A percentile compares a stretch with the other conserved stretches of the same genome.
Evolutionary conservation across 164 flowering plant species (phyloP).

Genomic region (Umbellularia californica): DNA sequence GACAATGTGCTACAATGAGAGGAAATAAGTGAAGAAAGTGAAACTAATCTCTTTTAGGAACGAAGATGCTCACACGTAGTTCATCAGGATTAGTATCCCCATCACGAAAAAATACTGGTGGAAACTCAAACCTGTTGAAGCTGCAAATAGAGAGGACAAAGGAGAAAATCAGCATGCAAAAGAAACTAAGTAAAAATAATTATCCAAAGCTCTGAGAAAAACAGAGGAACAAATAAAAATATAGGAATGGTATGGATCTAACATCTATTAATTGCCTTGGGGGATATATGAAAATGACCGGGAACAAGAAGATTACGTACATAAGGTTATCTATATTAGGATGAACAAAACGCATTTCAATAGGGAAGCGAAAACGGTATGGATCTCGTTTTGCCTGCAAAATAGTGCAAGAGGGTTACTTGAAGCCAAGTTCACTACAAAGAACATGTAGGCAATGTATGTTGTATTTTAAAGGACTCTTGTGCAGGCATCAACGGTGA

Average conservation of each 20-base stretch:
- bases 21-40: too few relatives aligned
- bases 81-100: conserved; percentile 86
- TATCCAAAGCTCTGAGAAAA: neutral
- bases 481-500: neutral
- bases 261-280: neutral
- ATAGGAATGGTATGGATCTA: neutral
- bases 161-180: neutral
- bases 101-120: conserved; percentile 90
- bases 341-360: conserved; percentile 90
- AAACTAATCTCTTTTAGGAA: conserved; percentile 4
- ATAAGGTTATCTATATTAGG: conserved; percentile 95
- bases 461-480: neutral
- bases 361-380: conserved; percentile 87
- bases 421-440: neutral
- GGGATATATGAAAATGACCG: neutral
- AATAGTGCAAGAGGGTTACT: conserved; percentile 5
- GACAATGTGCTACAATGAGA: neutral
- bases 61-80: conserved; percentile 50
- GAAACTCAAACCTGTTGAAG: conserved; percentile 85
- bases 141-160: conserved; percentile 42
- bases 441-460: neutral
- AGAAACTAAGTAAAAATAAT: conserved; percentile 5
- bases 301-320: conserved; percentile 37
- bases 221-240: neutral
- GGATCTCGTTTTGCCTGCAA: conserved; percentile 98